Base-by-base conservation (phyloP, 805 yeast genomes). In the Candida railenensis region DNA sequence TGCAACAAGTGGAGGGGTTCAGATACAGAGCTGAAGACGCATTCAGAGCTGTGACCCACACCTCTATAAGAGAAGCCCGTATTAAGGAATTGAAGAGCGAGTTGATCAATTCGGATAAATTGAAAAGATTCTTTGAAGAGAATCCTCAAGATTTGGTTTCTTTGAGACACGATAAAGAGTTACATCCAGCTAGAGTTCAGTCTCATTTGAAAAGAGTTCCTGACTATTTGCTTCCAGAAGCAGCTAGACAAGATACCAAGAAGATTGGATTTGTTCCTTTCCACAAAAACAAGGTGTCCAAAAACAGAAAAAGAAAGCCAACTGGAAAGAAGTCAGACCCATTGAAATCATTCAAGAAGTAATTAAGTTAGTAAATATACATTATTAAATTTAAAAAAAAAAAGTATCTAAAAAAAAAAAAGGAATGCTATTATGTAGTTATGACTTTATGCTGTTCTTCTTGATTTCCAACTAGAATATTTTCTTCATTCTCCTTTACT, bases 21-120 rank as follows among this genome's bases (percentile, higher is more conserved):
- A 81, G 98, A 58, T 94, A 94, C 66, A 83, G 99, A 76, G 83
- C 89, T 72, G 97, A 94, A 58, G 99, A 94, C 69, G 97, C 96
- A 0, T 94, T 92, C 71, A 81, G 98, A 69, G 87, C 98, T 0
- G 96, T 94, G 20, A 94, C 99, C 0, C 81, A 81, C 47, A 84
- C 86, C 8, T 87, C 96, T 0, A 81, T 94, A 21, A 82, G 97
- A 66, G 97, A 94, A 59, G 98, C 98, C 1, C 80, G 98, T 59
- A 78, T 90, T 47, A 87, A 82, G 63, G 99, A 94, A 62, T 77
- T 92, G 64, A 87, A 87, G 64, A 80, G 83, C 54, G 98, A 94
- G 66, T 74, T 94, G 63, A 72, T 94, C 51, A 81, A 92, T 38
- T 87, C 95, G 55, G 97, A 89, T 48, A 90, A 89, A 62, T 78